These are phyloP conservation scores for Rugonectria rugulosa DNA, from an alignment of 2,329 filamentous ascomycete genomes.

Conservation along the genomic window DNA sequence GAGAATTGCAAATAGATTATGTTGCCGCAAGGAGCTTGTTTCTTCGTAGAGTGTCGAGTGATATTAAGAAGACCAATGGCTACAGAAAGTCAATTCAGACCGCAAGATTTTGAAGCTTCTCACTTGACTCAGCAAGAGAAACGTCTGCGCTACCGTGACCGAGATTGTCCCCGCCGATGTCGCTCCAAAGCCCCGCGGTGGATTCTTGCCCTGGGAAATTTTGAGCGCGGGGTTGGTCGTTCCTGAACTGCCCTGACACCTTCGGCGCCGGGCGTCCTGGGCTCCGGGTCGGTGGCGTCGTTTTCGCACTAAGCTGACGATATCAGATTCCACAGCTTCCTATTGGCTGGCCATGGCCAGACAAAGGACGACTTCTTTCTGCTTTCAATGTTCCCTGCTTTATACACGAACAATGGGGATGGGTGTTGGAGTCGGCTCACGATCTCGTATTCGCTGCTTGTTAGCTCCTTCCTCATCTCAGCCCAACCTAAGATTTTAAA, in stretches of 20 bases:
- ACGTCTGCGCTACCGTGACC: neutral
- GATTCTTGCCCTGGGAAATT: neutral
- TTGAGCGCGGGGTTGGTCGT: constrained; percentile 27
- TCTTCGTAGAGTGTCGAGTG: no score
- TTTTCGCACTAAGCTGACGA: constrained; percentile 5
- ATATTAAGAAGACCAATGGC: no score
- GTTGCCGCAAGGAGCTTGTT: no score
- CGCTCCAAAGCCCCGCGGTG: constrained; percentile 20
- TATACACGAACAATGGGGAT: no score
- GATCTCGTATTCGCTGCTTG: no score
- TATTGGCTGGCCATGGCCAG: no score
- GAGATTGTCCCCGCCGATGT: constrained; percentile 31
- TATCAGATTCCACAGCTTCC: constrained; percentile 14
- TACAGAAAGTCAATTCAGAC: constrained; percentile 3
- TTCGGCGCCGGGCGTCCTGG: neutral
- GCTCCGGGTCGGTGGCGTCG: neutral
- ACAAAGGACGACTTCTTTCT: no score
- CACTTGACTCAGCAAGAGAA: constrained; percentile 16
- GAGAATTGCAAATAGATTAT: no score
- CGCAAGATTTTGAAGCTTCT: constrained; percentile 17
- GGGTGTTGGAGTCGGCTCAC: no score
- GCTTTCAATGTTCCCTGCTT: no score
- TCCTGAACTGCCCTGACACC: neutral
- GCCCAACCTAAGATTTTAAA: no score
- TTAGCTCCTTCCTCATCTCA: no score